These are phyloP conservation scores for Asterella californica DNA, from an alignment of 225 moss, liverwort and hornwort genomes.

Conservation along the genomic window DNA sequence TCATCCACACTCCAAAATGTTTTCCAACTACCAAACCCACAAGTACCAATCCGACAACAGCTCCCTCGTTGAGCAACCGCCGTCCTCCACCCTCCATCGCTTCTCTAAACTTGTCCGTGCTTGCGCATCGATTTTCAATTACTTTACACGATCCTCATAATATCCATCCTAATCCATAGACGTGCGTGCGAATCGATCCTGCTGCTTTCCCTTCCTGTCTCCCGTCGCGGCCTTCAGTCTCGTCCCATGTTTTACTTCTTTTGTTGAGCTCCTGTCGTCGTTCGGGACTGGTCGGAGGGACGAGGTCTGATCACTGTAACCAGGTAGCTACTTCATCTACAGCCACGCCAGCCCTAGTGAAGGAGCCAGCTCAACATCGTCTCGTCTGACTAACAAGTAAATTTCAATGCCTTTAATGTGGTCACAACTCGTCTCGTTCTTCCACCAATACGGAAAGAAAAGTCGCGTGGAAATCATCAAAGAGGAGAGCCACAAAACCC, in stretches of 20 bases:
- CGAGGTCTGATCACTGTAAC: neutral
- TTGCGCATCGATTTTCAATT: neutral
- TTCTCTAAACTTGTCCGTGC: neutral
- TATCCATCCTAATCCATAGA: neutral
- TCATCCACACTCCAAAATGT: conserved; percentile 14
- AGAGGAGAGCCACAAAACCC: too few species aligned
- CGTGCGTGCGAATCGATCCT: neutral
- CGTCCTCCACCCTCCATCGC: conserved; percentile 2
- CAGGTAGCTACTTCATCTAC: neutral
- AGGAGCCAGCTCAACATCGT: neutral
- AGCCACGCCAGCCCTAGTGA: conserved; percentile 18
- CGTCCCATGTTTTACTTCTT: neutral
- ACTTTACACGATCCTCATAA: neutral
- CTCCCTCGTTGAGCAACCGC: neutral
- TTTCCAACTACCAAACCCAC: neutral
- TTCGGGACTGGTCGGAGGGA: neutral
- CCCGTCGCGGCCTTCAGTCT: neutral
- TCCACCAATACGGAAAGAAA: too few species aligned
- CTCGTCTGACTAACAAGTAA: neutral
- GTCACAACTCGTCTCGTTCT: too few species aligned
- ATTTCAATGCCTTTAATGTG: too few species aligned
- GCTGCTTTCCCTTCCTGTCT: neutral
- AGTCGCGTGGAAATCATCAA: too few species aligned
- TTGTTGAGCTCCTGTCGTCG: neutral
- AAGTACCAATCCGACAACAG: neutral